A percentile compares a stretch with the other conserved stretches of the same genome.
phyloP scores from a whole-genome alignment of 805 yeast genomes.

The Yarrowia osloensis region DNA sequence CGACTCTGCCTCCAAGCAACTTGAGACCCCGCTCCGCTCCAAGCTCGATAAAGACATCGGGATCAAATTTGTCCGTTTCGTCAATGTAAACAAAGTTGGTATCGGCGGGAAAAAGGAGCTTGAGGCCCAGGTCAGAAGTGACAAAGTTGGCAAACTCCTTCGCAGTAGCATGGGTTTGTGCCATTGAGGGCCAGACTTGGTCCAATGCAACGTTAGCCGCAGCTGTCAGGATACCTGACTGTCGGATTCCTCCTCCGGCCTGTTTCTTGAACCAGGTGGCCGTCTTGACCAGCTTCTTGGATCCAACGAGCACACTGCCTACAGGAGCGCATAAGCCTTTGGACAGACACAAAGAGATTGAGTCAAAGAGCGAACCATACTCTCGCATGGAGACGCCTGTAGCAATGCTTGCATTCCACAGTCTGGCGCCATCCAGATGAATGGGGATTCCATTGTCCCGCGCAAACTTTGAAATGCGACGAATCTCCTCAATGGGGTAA shows the following conservation, averaged over 20 bases:
- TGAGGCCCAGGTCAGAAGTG: constrained; percentile 47
- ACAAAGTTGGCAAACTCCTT: constrained; percentile 47
- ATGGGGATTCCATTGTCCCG: constrained; percentile 56
- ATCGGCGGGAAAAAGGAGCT: constrained; percentile 71
- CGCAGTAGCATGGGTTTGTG: constrained; percentile 54
- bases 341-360: constrained; percentile 86
- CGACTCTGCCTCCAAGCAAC: constrained; percentile 71
- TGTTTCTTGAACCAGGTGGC: constrained; percentile 89
- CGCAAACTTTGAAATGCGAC: constrained; percentile 70
- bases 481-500: constrained; percentile 76
- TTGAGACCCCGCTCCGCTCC: constrained; percentile 64
- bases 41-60: constrained; percentile 53
- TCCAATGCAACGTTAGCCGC: constrained; percentile 83
- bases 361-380: constrained; percentile 76
- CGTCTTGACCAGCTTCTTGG: constrained; percentile 56
- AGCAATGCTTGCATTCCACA: constrained; percentile 85
- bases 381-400: constrained; percentile 68
- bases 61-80: constrained; percentile 63
- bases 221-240: constrained; percentile 74
- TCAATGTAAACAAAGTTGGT: constrained; percentile 87
- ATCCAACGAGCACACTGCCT: constrained; percentile 83
- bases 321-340: constrained; percentile 93
- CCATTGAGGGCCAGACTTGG: constrained; percentile 63
- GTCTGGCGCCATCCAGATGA: constrained; percentile 94
- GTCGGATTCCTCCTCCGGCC: constrained; percentile 92